phyloP scores from a whole-genome alignment of 371 early-diverging fungal species.

The Dentiscutata heterogama region DNA sequence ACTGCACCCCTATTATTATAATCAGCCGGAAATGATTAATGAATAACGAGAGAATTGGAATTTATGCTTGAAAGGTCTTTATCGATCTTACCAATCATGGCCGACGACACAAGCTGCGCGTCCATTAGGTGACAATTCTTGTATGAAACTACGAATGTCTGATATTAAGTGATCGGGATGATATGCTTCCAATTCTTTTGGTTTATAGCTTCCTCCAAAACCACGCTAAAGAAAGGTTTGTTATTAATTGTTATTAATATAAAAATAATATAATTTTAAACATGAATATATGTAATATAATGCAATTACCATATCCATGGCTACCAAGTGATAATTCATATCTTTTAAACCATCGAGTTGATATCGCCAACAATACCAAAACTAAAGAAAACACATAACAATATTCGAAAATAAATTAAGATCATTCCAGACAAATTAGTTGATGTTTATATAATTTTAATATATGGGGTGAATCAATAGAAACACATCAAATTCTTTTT shows the following conservation, averaged over 20 bases:
- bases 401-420: background rate
- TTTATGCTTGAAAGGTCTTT: background rate
- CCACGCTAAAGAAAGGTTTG: slow-evolving; percentile 29
- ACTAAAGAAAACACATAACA: slow-evolving; percentile 10
- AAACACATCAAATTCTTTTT: no score
- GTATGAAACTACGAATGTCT: slow-evolving; percentile 45
- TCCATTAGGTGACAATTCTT: slow-evolving; percentile 28
- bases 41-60: background rate
- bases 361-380: slow-evolving; percentile 45
- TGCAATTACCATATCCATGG: slow-evolving; percentile 45
- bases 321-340: slow-evolving; percentile 41
- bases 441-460: background rate
- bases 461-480: no score
- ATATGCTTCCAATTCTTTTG: slow-evolving; percentile 2
- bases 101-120: slow-evolving; percentile 42
- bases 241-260: background rate
- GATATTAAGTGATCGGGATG: slow-evolving; percentile 1
- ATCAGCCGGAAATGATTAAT: background rate
- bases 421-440: no score
- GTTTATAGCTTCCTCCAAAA: slow-evolving; percentile 29
- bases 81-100: slow-evolving; percentile 41
- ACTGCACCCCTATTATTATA: slow-evolving; percentile 39
- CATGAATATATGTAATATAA: background rate
- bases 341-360: slow-evolving; percentile 43
- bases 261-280: background rate